Conservation (phyloP, 1,139 yeast genomes). For the Pichia sp. region DNA sequence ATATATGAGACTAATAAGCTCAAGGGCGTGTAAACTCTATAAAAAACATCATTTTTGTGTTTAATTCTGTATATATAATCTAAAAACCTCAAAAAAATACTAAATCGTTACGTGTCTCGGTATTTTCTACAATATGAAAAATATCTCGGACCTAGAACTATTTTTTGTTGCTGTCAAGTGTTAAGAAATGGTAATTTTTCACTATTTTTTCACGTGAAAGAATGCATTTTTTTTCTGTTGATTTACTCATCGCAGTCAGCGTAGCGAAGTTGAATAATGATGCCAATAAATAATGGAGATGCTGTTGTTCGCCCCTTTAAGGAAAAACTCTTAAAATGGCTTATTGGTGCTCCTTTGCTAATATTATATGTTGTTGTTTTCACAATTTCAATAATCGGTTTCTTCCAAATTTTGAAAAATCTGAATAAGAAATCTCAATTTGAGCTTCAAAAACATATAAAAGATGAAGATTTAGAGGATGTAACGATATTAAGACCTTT, state of each 20-base stretch:
- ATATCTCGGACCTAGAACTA: neutral
- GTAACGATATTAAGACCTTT: slow-evolving; percentile 80
- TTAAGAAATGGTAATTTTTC: too few species aligned
- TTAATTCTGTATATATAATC: too few species aligned
- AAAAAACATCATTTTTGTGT: too few species aligned
- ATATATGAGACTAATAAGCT: neutral
- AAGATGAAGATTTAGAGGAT: slow-evolving; percentile 40
- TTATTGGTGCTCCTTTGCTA: slow-evolving; percentile 6
- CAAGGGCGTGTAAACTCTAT: neutral
- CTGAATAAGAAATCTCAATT: slow-evolving; percentile 28
- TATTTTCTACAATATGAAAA: neutral
- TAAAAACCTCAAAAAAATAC: too few species aligned
- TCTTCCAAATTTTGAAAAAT: slow-evolving; percentile 37
- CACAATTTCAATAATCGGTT: slow-evolving; percentile 41
- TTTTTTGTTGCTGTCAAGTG: too few species aligned
- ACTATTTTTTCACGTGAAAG: too few species aligned
- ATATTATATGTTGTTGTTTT: slow-evolving; percentile 32
- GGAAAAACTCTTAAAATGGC: neutral
- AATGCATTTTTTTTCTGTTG: too few species aligned
- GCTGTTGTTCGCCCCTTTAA: too few species aligned
- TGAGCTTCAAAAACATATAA: slow-evolving; percentile 14
- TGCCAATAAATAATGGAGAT: neutral
- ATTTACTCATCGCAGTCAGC: too few species aligned
- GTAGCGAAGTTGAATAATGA: neutral
- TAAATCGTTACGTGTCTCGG: too few species aligned